Evolutionary conservation across 768 basidiomycete genomes (phyloP), one percentile per base, ranked within the genome.

Genomic region (Coprinopsis strossmayeri): DNA sequence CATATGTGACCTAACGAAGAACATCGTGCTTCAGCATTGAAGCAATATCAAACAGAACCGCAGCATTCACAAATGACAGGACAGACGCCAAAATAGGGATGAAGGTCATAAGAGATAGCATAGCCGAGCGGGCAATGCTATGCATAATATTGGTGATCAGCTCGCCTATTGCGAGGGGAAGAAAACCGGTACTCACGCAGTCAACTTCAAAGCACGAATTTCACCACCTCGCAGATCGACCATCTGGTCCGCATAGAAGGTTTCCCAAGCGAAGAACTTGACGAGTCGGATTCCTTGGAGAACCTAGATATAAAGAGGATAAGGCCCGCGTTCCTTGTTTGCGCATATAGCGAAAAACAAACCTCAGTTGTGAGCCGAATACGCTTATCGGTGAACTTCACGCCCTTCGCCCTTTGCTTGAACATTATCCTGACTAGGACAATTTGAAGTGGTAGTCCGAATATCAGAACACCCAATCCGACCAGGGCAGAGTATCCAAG

Each of bases 401-500:
- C 76, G 24, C 76, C 77, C 54, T 78, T 78, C 47, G 68, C 65
- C 26, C 76, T 70, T 51, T 79, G 77, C 9, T 53, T 57, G 57
- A 80, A 76, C 69, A 84, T 76, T 35, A 74, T 64, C 34, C 62
- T 55, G 23, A 79, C 76, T 23, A 83, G 66, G 18, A 76, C 28
- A 24, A 74, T 58, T 58, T 86, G 82, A 2, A 84, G 51, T 0
- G 84, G 84, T 53, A 82, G 75, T 3, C 77, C 78, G 5, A 82
- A 48, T 2, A 84, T 46, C 17, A 85, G 66, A 23, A 80, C 62
- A 64, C 76, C 45, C 61, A 84, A 62, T 0, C 81, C 83, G 18
- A 85, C 84, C 12, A 88, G 70, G 0, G 83, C 84, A 1, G 83
- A 85, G 54, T 78, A 79, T 3, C 84, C 83, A 17, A 88, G 69